Evolutionary conservation across 306 rosid species (phyloP), one percentile per base, ranked within the genome.

Genomic region (Nissolia schottii): DNA sequence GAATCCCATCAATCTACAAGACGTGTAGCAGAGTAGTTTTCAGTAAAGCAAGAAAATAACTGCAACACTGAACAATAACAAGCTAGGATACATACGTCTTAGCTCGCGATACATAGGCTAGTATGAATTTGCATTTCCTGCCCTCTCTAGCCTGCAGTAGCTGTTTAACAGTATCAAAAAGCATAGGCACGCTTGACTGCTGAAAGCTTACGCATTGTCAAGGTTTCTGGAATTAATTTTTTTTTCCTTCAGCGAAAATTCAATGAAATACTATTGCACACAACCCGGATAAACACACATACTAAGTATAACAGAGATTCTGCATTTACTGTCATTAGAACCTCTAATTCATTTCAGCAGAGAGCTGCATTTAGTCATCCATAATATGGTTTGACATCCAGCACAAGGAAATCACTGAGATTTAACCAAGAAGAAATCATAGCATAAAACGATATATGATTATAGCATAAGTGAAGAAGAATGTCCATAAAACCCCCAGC

Each of bases 41-140:
- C 65, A 69, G 9, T 43, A 53, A 69, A 71, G 49, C 31, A 48
- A 62, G 71, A 75, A 72, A 77, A 18, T 10, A 46, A 49, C 22
- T 13, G 77, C n/a, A 45, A 5, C 48, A 16, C 16, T 15, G 51
- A 40, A 63, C 64, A 74, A 45, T 68, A 65, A 74, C 15, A 66
- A 62, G 67, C 35, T 38, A 49, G 27, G 43, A 34, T 73, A 57
- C 97, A 54, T 82, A 90, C 96, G 6, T 78, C 81, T 86, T 90
- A 19, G 92, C 83, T 71, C 98, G 85, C 73, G 98, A 93, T 53
- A 93, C 90, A 54, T 93, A 93, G 59, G 93, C 97, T 23, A 93
- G 93, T 61, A 90, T 88, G 89, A 93, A 93, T 78, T 87, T 93
- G 88, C 96, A 88, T 53, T 75, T 60, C 34, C 85, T 83, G 60